phyloP scores from a whole-genome alignment of 768 basidiomycete genomes.

The Boletus reticulatus region DNA sequence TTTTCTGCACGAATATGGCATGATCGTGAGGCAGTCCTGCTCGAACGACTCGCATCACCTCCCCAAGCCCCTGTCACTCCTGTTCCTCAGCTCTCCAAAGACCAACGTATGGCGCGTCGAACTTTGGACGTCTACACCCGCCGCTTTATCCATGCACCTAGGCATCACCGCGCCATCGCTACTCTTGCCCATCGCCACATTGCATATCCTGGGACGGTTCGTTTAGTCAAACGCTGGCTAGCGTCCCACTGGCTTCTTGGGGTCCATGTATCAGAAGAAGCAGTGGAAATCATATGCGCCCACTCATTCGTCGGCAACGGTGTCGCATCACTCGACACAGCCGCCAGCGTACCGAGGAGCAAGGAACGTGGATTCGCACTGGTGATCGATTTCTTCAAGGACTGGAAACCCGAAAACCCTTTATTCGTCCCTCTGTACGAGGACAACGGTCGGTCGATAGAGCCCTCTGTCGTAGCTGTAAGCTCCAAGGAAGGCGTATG shows the following conservation, averaged over 20 bases:
- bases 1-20: constrained; percentile 85
- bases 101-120: constrained; percentile 53
- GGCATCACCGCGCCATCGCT: constrained; percentile 82
- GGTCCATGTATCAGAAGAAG: constrained; percentile 71
- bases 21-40: constrained; percentile 76
- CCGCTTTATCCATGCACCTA: constrained; percentile 77
- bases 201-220: constrained; percentile 80
- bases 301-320: constrained; percentile 62
- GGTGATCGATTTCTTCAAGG: constrained; percentile 68
- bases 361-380: constrained; percentile 79
- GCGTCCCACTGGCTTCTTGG: constrained; percentile 85
- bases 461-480: constrained; percentile 25
- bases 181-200: constrained; percentile 75
- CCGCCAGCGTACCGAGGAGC: constrained; percentile 58
- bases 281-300: constrained; percentile 83
- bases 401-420: constrained; percentile 82
- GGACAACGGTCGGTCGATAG: constrained; percentile 7
- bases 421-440: constrained; percentile 73
- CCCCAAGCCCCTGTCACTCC: constrained; percentile 30
- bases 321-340: constrained; percentile 32
- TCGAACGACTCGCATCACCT: constrained; percentile 61
- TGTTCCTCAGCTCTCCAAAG: constrained; percentile 25
- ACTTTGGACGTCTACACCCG: constrained; percentile 60
- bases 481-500: constrained; percentile 54
- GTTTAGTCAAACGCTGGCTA: constrained; percentile 92